Conservation (phyloP, 2,329 filamentous ascomycete species). For the Pseudogymnoascus sp. region DNA sequence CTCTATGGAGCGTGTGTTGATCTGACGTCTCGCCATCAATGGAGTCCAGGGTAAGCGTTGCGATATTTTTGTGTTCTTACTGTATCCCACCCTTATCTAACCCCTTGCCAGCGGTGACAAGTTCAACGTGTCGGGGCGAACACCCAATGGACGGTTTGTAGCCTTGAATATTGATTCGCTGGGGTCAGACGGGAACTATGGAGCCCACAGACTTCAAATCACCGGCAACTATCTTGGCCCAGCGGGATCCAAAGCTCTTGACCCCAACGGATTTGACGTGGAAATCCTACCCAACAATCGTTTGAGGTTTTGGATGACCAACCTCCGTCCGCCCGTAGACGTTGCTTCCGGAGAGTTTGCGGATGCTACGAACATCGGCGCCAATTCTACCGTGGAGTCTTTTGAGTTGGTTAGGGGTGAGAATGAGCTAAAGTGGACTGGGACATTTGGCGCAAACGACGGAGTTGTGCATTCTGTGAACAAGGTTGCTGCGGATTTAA, state of each 20-base stretch:
- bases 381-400: conserved; percentile 32
- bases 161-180: conserved; percentile 22
- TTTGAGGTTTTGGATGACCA: conserved; percentile 29
- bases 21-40: conserved; percentile 17
- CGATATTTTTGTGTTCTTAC: neutral
- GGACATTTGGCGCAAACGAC: conserved; percentile 23
- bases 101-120: conserved; percentile 14
- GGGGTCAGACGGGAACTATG: conserved; percentile 17
- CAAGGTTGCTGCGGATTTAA: conserved; percentile 27
- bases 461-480: conserved; percentile 31
- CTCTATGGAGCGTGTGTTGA: conserved; percentile 26
- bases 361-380: conserved; percentile 26
- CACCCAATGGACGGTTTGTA: conserved; percentile 19
- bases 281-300: conserved; percentile 19
- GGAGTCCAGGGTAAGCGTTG: conserved; percentile 24
- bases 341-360: conserved; percentile 25
- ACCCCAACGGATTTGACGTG: conserved; percentile 30
- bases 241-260: conserved; percentile 24
- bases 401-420: conserved; percentile 26
- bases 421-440: conserved; percentile 26
- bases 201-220: conserved; percentile 19
- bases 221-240: conserved; percentile 20
- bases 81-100: neutral
- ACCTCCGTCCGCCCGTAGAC: conserved; percentile 29
- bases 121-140: conserved; percentile 22